Evolutionary conservation across 2,329 filamentous ascomycete species (phyloP).

Genomic region (Hawksworthiomyces lignivorus): DNA sequence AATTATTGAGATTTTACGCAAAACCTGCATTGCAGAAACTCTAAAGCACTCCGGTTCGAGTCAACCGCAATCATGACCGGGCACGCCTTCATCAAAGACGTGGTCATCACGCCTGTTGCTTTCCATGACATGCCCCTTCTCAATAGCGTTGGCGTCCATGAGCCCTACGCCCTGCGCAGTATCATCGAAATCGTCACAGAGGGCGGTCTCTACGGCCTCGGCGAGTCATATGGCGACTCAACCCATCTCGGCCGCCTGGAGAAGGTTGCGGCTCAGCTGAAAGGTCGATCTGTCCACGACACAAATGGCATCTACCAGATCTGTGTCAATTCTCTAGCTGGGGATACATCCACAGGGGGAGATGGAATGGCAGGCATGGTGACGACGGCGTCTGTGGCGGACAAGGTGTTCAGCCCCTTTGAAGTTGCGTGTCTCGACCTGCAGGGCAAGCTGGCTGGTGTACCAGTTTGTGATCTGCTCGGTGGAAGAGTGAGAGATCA

Average conservation of each 20-base stretch:
- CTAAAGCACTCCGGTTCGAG: too few species aligned
- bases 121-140: conserved; percentile 37
- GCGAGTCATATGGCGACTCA: conserved; percentile 34
- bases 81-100: conserved; percentile 25
- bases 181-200: conserved; percentile 32
- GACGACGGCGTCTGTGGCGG: conserved; percentile 30
- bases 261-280: too few species aligned
- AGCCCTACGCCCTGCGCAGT: conserved; percentile 33
- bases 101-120: conserved; percentile 34
- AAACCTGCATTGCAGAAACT: too few species aligned
- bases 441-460: conserved; percentile 31
- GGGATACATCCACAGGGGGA: conserved; percentile 17
- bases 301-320: conserved; percentile 15
- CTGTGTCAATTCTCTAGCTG: conserved; percentile 16
- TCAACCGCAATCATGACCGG: too few species aligned
- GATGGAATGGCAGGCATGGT: conserved; percentile 30
- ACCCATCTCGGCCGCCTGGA: conserved; percentile 27
- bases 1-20: too few species aligned
- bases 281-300: too few species aligned
- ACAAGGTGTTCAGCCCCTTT: conserved; percentile 35
- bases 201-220: conserved; percentile 26
- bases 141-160: conserved; percentile 35
- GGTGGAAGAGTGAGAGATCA: conserved; percentile 30
- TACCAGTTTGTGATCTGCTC: conserved; percentile 31
- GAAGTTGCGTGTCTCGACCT: conserved; percentile 35